phyloP scores from a whole-genome alignment of 208 protist genomes.

The Trypanosoma scelopori region DNA sequence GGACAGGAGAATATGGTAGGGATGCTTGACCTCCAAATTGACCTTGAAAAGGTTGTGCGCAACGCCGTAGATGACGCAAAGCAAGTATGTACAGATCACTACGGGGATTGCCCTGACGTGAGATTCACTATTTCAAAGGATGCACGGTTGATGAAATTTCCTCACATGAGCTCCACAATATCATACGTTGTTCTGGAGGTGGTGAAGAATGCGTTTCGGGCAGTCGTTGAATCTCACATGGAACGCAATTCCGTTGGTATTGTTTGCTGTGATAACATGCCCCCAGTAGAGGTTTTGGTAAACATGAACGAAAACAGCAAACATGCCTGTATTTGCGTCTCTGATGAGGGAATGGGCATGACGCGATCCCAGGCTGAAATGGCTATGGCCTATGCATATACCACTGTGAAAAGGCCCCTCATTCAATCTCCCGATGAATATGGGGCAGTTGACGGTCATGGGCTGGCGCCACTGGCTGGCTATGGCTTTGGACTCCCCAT shows the following conservation, averaged over 20 bases:
- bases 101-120: constrained; percentile 90
- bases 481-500: constrained; percentile 95
- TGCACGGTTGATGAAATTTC: constrained; percentile 67
- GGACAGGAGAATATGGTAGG: constrained; percentile 51
- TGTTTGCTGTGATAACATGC: constrained; percentile 78
- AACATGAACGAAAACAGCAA: constrained; percentile 59
- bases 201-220: constrained; percentile 95
- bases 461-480: constrained; percentile 80
- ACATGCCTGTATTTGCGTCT: constrained; percentile 86
- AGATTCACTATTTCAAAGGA: constrained; percentile 72
- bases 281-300: constrained; percentile 75
- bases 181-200: constrained; percentile 95
- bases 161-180: constrained; percentile 93
- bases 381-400: constrained; percentile 94
- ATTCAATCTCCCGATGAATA: constrained; percentile 32
- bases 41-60: constrained; percentile 81
- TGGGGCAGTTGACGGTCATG: constrained; percentile 1
- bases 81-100: constrained; percentile 87
- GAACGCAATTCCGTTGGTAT: constrained; percentile 65
- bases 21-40: constrained; percentile 85
- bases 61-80: constrained; percentile 86
- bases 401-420: constrained; percentile 76
- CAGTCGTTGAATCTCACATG: constrained; percentile 86
- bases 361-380: constrained; percentile 64
- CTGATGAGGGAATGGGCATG: constrained; percentile 87